Percentiles rank a stretch among this genome's conserved stretches.
These are phyloP conservation scores for Salix brachista DNA, from an alignment of 345 rosid species.

Conservation along the genomic window DNA sequence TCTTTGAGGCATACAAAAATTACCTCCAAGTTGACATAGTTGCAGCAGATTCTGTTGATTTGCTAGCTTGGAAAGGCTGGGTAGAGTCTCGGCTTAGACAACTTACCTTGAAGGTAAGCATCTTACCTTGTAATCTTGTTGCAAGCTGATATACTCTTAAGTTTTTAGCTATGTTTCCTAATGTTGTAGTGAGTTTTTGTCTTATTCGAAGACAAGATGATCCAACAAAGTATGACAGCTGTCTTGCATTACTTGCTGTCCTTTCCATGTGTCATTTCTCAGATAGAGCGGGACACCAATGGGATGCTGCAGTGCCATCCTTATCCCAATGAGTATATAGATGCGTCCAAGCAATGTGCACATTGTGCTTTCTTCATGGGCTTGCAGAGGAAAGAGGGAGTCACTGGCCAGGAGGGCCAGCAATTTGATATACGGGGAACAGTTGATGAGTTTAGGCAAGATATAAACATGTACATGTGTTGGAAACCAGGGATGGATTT, in stretches of 20 bases:
- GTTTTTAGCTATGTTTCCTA: conserved; percentile 4
- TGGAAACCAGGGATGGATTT: conserved; percentile 81
- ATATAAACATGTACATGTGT: conserved; percentile 47
- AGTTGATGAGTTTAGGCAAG: conserved; percentile 61
- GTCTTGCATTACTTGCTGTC: conserved; percentile 1
- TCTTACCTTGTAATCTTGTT: conserved; percentile 5
- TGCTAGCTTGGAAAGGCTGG: conserved; percentile 76
- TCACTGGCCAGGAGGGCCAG: conserved; percentile 59
- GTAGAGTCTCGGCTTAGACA: conserved; percentile 75
- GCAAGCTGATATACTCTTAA: background rate
- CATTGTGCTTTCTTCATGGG: conserved; percentile 80
- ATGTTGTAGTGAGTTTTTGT: background rate
- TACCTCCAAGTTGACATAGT: conserved; percentile 66
- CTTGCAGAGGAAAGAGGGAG: conserved; percentile 61
- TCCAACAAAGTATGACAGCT: background rate
- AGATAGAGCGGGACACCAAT: conserved; percentile 72
- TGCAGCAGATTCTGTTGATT: conserved; percentile 54
- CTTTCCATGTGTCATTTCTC: conserved; percentile 20
- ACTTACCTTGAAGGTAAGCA: conserved; percentile 57
- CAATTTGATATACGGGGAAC: conserved; percentile 72
- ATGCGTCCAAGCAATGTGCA: conserved; percentile 48
- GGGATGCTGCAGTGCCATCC: conserved; percentile 81
- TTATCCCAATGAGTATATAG: conserved; percentile 55
- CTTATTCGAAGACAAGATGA: background rate
- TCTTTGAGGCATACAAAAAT: conserved; percentile 69